Conservation (phyloP, 2,329 filamentous ascomycete species). For the Ceratocystis cacaofunesta region DNA sequence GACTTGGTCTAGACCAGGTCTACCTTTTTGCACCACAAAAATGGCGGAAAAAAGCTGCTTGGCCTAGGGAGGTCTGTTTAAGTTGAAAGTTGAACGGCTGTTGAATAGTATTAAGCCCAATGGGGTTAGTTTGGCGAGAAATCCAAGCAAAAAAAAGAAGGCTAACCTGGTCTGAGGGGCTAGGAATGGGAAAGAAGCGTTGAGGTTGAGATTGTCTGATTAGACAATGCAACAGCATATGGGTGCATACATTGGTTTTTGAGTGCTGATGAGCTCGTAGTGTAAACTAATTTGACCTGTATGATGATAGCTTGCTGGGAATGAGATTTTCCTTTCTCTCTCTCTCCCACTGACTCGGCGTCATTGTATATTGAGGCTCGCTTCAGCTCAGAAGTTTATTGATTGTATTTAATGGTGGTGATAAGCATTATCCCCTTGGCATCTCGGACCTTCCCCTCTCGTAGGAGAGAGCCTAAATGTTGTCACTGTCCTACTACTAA, state of each 20-base stretch:
- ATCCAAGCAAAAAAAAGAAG: background rate
- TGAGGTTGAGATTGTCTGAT: constrained; percentile 15
- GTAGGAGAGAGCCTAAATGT: background rate
- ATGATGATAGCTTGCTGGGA: too few relatives aligned
- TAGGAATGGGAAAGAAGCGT: constrained; percentile 13
- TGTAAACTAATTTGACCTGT: background rate
- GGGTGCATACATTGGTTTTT: background rate
- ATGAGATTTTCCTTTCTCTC: too few relatives aligned
- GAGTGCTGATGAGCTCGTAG: background rate
- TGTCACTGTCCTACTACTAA: background rate
- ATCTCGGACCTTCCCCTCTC: background rate
- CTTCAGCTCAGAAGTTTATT: background rate
- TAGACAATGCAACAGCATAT: background rate
- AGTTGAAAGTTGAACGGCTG: constrained; percentile 8
- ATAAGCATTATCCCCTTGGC: background rate
- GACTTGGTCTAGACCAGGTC: constrained; percentile 10
- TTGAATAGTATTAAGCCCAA: constrained; percentile 6
- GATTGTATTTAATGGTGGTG: background rate
- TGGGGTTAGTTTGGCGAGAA: constrained; percentile 7
- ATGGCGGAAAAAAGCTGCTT: background rate
- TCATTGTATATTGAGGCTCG: background rate
- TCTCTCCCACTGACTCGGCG: background rate
- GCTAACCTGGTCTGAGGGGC: constrained; percentile 2
- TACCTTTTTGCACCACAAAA: background rate
- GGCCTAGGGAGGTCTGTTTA: background rate